Conservation (phyloP, 805 yeast genomes). For the Saccharomyces jurei region DNA sequence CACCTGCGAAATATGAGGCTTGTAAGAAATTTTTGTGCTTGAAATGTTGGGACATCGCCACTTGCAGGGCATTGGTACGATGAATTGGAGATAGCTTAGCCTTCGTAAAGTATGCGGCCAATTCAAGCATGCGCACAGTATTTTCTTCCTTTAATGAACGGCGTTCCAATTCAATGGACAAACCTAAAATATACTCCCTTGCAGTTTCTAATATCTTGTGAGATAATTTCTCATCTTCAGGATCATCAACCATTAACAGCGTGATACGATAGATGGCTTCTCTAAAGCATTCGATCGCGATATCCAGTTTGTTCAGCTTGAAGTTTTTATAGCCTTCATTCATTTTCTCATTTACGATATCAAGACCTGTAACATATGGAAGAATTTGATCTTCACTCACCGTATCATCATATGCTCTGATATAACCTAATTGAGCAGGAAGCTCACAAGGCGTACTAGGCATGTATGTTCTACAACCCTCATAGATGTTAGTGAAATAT, state of each 20-base stretch:
- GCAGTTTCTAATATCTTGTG: constrained; percentile 62
- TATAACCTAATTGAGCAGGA: constrained; percentile 59
- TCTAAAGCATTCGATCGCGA: constrained; percentile 75
- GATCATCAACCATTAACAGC: constrained; percentile 59
- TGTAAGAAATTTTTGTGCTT: constrained; percentile 79
- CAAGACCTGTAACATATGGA: constrained; percentile 73
- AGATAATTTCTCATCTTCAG: constrained; percentile 72
- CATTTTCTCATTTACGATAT: constrained; percentile 47
- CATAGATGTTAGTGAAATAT: constrained; percentile 78
- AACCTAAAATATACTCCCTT: constrained; percentile 85
- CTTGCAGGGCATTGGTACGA: constrained; percentile 79
- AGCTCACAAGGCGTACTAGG: constrained; percentile 63
- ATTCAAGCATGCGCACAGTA: constrained; percentile 78
- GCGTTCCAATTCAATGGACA: constrained; percentile 84
- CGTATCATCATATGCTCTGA: constrained; percentile 56
- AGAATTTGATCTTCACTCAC: constrained; percentile 40
- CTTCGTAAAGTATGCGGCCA: constrained; percentile 92
- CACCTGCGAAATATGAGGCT: constrained; percentile 84
- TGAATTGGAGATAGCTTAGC: constrained; percentile 77
- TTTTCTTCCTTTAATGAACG: constrained; percentile 66
- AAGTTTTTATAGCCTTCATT: constrained; percentile 75
- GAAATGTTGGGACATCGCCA: constrained; percentile 90
- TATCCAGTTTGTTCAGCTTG: constrained; percentile 73
- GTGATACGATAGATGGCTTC: constrained; percentile 68
- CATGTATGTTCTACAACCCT: constrained; percentile 66